Conservation (phyloP, 192 early-diverging fungal genomes). For the Dispira simplex region DNA sequence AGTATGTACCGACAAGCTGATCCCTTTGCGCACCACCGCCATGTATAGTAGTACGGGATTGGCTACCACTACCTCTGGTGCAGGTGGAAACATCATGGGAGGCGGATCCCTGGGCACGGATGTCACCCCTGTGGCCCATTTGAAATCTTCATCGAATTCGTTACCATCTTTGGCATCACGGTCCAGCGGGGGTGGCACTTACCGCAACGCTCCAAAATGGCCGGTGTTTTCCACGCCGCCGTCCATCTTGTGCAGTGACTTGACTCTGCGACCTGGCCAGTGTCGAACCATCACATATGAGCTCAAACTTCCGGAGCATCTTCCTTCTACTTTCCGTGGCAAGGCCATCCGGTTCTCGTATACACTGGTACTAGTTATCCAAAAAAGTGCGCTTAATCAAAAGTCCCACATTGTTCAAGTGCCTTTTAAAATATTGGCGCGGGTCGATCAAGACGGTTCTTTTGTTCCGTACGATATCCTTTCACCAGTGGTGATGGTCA, state of each 20-base stretch:
- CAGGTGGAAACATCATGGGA: not conserved
- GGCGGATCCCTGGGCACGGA: not conserved
- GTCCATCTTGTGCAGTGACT: not conserved
- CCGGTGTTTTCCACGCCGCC: slow-evolving; percentile 10
- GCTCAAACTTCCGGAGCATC: not conserved
- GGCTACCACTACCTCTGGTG: not conserved
- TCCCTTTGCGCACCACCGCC: not conserved
- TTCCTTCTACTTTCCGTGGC: slow-evolving; percentile 4
- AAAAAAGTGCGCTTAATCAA: slow-evolving; percentile 1
- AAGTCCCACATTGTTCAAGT: not conserved
- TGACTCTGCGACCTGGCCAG: slow-evolving; percentile 4
- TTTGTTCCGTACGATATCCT: not conserved
- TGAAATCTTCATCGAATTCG: slow-evolving; percentile 4
- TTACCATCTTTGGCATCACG: not conserved
- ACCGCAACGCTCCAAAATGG: not conserved
- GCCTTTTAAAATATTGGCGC: not conserved
- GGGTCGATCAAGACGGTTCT: not conserved
- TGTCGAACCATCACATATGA: not conserved
- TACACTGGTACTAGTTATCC: not conserved
- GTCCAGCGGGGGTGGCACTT: not conserved
- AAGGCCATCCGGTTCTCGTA: not conserved
- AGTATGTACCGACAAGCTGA: not conserved
- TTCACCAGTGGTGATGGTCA: not conserved
- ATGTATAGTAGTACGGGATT: not conserved
- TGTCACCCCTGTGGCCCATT: not conserved